Conservation (phyloP, 257 asterid species). For the Solanum gandarillasii region DNA sequence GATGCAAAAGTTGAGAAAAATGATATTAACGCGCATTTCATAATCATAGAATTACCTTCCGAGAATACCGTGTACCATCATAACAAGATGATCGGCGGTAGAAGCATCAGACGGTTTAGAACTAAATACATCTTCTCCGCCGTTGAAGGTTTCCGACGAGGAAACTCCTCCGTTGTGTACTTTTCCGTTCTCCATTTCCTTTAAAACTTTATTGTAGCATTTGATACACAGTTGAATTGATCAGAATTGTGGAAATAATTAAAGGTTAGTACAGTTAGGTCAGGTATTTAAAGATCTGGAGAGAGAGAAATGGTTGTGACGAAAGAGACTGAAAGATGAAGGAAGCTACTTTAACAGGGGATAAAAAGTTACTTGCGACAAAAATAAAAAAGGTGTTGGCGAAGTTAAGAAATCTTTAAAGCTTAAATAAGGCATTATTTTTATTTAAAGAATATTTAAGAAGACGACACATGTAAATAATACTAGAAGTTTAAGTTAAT, state of each 20-base stretch:
- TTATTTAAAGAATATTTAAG: background rate
- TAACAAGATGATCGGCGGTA: slow-evolving; percentile 87
- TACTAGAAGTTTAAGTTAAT: background rate
- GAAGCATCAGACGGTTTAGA: slow-evolving; percentile 43
- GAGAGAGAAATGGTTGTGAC: background rate
- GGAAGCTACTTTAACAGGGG: background rate
- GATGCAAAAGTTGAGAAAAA: background rate
- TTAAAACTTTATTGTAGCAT: background rate
- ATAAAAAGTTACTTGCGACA: background rate
- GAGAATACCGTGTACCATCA: slow-evolving; percentile 95
- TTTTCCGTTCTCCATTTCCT: slow-evolving; percentile 32
- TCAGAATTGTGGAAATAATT: background rate
- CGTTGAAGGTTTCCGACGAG: slow-evolving; percentile 46
- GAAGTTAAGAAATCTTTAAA: background rate
- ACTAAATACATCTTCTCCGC: slow-evolving; percentile 67
- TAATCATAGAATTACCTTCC: slow-evolving; percentile 53
- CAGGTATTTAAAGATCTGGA: background rate
- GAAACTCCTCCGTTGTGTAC: slow-evolving; percentile 27
- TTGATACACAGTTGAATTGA: background rate
- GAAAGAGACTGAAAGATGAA: background rate
- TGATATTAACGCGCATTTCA: background rate
- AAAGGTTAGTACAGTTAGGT: background rate
- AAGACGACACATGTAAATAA: background rate
- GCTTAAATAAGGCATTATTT: background rate
- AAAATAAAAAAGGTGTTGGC: background rate